phyloP scores from a whole-genome alignment of 306 rosid species.

The Fagus sylvatica region DNA sequence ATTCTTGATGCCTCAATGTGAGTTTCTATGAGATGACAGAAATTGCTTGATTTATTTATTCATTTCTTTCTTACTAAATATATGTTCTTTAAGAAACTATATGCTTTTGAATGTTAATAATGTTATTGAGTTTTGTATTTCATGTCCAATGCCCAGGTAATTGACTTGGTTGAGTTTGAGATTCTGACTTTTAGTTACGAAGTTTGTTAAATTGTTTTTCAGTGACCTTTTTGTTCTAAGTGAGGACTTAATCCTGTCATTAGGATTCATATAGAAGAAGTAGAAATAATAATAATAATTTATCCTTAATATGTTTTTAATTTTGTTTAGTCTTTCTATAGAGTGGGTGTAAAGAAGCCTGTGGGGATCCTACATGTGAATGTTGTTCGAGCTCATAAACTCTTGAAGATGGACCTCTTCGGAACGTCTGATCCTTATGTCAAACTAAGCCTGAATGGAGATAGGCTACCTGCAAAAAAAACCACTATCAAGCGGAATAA shows the following conservation, averaged over 20 bases:
- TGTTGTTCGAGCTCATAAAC: slow-evolving; percentile 73
- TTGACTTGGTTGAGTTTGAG: background rate
- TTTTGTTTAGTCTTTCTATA: slow-evolving; percentile 18
- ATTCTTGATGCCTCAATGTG: slow-evolving; percentile 74
- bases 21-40: slow-evolving; percentile 31
- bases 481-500: slow-evolving; percentile 73
- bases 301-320: background rate
- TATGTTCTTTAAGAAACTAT: background rate
- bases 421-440: slow-evolving; percentile 97
- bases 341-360: slow-evolving; percentile 76
- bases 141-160: background rate
- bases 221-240: background rate
- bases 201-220: background rate
- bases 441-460: slow-evolving; percentile 73
- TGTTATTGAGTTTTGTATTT: slow-evolving; percentile 1
- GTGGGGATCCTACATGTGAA: slow-evolving; percentile 92
- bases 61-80: background rate
- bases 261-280: background rate
- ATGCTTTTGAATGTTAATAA: background rate
- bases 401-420: slow-evolving; percentile 79
- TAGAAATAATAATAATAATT: background rate
- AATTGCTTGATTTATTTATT: slow-evolving; percentile 1
- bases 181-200: background rate
- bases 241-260: background rate
- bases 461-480: slow-evolving; percentile 70